A percentile compares a stretch with the other conserved stretches of the same genome.
Evolutionary conservation across 768 basidiomycete genomes (phyloP).

Genomic region (Lenzites betulinus): DNA sequence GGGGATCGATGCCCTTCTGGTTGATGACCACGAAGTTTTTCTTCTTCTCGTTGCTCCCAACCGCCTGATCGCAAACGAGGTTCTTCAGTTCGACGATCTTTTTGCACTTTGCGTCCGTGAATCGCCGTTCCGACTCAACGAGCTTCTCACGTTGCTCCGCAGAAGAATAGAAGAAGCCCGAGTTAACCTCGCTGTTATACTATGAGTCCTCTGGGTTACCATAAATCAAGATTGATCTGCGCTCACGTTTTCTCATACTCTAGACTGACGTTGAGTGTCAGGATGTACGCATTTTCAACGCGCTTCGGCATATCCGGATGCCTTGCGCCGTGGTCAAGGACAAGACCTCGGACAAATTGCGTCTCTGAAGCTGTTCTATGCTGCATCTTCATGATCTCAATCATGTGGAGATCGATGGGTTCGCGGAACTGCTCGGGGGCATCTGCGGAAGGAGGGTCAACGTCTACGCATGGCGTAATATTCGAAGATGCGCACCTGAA

Average conservation of each 20-base stretch:
- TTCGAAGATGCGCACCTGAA: slow-evolving; percentile 45
- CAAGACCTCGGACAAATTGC: slow-evolving; percentile 91
- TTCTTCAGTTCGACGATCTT: slow-evolving; percentile 98
- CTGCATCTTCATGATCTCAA: slow-evolving; percentile 99
- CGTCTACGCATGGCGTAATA: slow-evolving; percentile 18
- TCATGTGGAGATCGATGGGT: slow-evolving; percentile 98
- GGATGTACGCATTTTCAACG: slow-evolving; percentile 92
- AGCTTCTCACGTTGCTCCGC: slow-evolving; percentile 98
- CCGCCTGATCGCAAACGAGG: slow-evolving; percentile 90
- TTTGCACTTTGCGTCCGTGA: slow-evolving; percentile 90
- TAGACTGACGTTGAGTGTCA: slow-evolving; percentile 95
- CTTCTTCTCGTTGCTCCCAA: slow-evolving; percentile 76
- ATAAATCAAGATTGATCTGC: slow-evolving; percentile 10
- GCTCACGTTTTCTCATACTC: slow-evolving; percentile 99
- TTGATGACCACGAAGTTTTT: slow-evolving; percentile 95
- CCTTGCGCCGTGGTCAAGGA: slow-evolving; percentile 94
- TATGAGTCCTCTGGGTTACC: slow-evolving; percentile 19
- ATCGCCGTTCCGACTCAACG: slow-evolving; percentile 93
- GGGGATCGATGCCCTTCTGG: slow-evolving; percentile 98
- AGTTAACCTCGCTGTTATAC: slow-evolving; percentile 88
- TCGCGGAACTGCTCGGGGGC: slow-evolving; percentile 71
- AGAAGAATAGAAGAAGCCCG: slow-evolving; percentile 98
- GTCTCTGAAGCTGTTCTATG: slow-evolving; percentile 98
- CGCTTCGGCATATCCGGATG: slow-evolving; percentile 99
- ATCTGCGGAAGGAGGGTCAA: slow-evolving; percentile 41